Evolutionary conservation across 768 basidiomycete genomes (phyloP).

Genomic region (Phlebiopsis gigantea): DNA sequence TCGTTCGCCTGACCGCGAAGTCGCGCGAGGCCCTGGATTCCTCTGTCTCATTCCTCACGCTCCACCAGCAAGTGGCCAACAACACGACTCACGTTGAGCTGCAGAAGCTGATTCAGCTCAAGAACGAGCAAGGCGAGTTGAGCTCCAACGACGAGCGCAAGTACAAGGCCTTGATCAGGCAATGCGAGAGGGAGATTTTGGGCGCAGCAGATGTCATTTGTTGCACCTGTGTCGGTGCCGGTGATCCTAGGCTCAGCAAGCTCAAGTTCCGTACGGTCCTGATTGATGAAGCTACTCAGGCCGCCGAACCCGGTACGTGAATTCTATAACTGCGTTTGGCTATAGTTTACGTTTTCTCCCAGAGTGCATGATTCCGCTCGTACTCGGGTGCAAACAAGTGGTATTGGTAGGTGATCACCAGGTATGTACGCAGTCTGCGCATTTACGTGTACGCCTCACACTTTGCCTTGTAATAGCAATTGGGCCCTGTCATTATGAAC

Average conservation of each 20-base stretch:
- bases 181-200: conserved; percentile 97
- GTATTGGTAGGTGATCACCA: conserved; percentile 96
- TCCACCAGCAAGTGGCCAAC: conserved; percentile 97
- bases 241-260: conserved; percentile 93
- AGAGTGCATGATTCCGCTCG: conserved; percentile 99
- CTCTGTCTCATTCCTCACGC: conserved; percentile 87
- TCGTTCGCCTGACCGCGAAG: conserved; percentile 95
- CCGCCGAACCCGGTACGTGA: conserved; percentile 86
- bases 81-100: conserved; percentile 94
- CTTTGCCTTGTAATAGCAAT: conserved; percentile 50
- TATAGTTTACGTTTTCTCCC: conserved; percentile 11
- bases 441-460: conserved; percentile 1
- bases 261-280: conserved; percentile 98
- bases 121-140: conserved; percentile 96
- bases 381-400: conserved; percentile 97
- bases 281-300: conserved; percentile 98
- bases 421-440: conserved; percentile 13
- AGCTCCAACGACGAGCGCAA: conserved; percentile 96
- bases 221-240: conserved; percentile 96
- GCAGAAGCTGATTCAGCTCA: conserved; percentile 96
- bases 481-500: conserved; percentile 99
- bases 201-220: conserved; percentile 96
- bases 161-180: conserved; percentile 92
- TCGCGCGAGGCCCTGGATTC: conserved; percentile 97
- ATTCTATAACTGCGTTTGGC: conserved; percentile 3